phyloP scores from a whole-genome alignment of 768 basidiomycete species.

The Hebeloma cylindrosporum region DNA sequence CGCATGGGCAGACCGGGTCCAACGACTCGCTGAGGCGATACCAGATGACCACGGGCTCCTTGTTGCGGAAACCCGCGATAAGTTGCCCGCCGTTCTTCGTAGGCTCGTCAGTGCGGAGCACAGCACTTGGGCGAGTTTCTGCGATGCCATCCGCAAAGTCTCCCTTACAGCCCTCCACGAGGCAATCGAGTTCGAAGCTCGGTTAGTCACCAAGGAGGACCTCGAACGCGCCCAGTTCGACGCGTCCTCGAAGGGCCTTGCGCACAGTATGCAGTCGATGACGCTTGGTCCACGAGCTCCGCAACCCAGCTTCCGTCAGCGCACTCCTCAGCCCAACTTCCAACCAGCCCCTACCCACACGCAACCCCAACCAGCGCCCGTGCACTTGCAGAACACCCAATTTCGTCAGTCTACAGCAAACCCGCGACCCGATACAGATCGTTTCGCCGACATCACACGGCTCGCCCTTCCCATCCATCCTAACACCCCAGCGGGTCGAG shows the following conservation, averaged over 20 bases:
- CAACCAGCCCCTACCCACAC: no score
- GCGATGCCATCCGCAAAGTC: slow-evolving; percentile 6
- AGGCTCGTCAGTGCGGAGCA: slow-evolving; percentile 2
- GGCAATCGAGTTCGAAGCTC: slow-evolving; percentile 6
- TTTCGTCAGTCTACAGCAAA: background rate
- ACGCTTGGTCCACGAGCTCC: background rate
- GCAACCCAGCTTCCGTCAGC: slow-evolving; percentile 1
- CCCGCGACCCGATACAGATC: slow-evolving; percentile 1
- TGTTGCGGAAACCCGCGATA: slow-evolving; percentile 6
- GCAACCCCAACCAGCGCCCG: background rate
- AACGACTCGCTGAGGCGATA: slow-evolving; percentile 14
- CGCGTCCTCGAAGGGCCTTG: background rate
- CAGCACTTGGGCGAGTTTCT: slow-evolving; percentile 16
- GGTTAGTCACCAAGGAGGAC: background rate
- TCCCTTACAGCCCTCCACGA: slow-evolving; percentile 9
- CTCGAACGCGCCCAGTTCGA: background rate
- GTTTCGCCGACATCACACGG: slow-evolving; percentile 3
- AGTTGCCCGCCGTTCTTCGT: slow-evolving; percentile 10
- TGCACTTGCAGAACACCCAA: background rate
- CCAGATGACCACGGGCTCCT: slow-evolving; percentile 17
- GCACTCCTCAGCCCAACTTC: no score
- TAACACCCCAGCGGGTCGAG: slow-evolving; percentile 15
- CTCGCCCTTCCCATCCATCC: slow-evolving; percentile 10
- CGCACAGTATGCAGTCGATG: background rate
- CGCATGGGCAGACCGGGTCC: slow-evolving; percentile 23